Evolutionary conservation across 2,329 filamentous ascomycete species (phyloP).

Genomic region (Tolypocladium ophioglossoides): DNA sequence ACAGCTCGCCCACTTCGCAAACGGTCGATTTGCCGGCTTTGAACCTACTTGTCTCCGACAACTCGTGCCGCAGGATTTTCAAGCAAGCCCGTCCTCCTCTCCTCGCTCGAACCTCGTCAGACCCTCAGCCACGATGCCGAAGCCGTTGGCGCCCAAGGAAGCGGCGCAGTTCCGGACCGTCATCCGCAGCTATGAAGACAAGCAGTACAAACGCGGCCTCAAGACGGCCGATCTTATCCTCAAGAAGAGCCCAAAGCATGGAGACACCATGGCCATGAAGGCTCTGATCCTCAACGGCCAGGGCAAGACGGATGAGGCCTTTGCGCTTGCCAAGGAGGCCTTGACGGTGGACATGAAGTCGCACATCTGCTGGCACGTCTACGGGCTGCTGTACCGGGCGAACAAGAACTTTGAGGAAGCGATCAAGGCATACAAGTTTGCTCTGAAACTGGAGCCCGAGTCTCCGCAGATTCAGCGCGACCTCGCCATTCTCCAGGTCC

Average conservation of each 20-base stretch:
- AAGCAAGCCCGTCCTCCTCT: neutral
- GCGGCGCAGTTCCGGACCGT: conserved; percentile 87
- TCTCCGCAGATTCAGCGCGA: conserved; percentile 91
- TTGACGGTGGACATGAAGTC: conserved; percentile 97
- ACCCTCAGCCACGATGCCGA: conserved; percentile 44
- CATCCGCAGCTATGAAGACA: conserved; percentile 93
- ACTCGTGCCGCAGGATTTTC: neutral
- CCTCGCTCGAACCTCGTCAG: neutral
- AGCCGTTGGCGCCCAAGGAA: conserved; percentile 77
- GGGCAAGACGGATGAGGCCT: conserved; percentile 89
- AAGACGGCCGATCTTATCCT: conserved; percentile 96
- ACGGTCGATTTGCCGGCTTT: neutral
- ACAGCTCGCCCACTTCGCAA: neutral
- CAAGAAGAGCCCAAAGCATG: conserved; percentile 89
- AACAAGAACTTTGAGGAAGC: conserved; percentile 98
- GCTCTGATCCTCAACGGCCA: conserved; percentile 90
- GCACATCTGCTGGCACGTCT: conserved; percentile 99
- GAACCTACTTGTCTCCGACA: neutral
- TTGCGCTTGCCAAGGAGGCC: conserved; percentile 83
- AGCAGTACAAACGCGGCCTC: conserved; percentile 91
- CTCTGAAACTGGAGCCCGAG: conserved; percentile 85
- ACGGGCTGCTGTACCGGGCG: conserved; percentile 83
- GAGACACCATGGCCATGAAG: conserved; percentile 98
- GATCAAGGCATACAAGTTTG: conserved; percentile 98
- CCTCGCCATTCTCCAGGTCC: conserved; percentile 82